Base-by-base conservation (phyloP, 805 yeast genomes). In the Ogataea kodamae region DNA sequence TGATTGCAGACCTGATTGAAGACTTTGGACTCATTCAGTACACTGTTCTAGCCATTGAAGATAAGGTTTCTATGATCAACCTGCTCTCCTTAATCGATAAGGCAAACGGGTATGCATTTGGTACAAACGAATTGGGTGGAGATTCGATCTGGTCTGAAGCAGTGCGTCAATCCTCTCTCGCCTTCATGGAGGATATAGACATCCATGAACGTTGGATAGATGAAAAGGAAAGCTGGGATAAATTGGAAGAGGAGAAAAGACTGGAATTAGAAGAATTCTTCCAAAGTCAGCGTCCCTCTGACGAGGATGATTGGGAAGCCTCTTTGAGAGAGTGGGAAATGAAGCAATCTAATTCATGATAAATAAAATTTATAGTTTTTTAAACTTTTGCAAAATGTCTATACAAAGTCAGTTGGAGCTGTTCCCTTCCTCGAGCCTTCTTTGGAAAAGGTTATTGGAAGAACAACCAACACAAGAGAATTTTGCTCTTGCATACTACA, bases 141-240 rank as follows among this genome's bases (percentile, higher is more conserved):
- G 99, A 92, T 54, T 76, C 90, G 0, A 78, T 92, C 2, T 92
- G 98, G 98, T 84, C 88, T n/a, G 96, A 90, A 48, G 96, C 96
- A 1, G 74, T 90, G 1, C 70, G 97, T 44, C 86, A 84, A 33
- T 57, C 62, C 3, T 80, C 89, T 23, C 33, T 54, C 46, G 78
- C 84, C 8, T 59, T 68, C 28, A 57, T 69, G 26, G 76, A 65
- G 28, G 74, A 72, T 10, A 64, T 76, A 5, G 96, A 89, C 55
- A 74, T 87, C 4, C 98, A 92, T 48, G 98, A 92, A 46, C 69
- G 99, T 40, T 92, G 98, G 98, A 74, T 92, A 8, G 96, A 86
- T 38, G 70, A 79, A 45, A 92, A 89, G 55, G 81, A 74, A 17
- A 65, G 64, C 30, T 88, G 85, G 57, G 98, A 92, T 45, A 70